Percentiles rank a stretch among this genome's conserved stretches.
Conservation (phyloP, 2,329 filamentous ascomycete species). For the Paradendryphiella salina region DNA sequence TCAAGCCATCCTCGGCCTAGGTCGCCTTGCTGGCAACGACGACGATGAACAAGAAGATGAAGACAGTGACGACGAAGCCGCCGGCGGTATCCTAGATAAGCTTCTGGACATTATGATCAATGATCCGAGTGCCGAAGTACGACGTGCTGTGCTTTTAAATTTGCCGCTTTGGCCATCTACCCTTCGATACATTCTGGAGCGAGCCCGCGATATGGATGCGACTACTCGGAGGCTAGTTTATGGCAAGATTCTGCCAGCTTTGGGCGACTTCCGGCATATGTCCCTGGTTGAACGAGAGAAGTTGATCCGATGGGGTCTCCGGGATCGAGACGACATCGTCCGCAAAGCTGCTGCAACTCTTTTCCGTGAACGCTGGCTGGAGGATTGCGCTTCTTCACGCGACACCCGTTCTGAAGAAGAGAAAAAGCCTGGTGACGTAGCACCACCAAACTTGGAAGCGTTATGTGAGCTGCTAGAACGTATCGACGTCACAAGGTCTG, state of each 20-base stretch:
- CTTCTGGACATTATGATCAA: slow-evolving; percentile 88
- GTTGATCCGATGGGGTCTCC: slow-evolving; percentile 88
- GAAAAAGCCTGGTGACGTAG: slow-evolving; percentile 51
- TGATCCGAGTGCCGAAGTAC: slow-evolving; percentile 90
- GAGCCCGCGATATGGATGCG: slow-evolving; percentile 85
- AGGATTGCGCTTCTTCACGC: slow-evolving; percentile 78
- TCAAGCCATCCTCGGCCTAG: slow-evolving; percentile 89
- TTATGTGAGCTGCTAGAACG: slow-evolving; percentile 89
- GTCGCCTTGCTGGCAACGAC: slow-evolving; percentile 72
- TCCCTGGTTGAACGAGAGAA: slow-evolving; percentile 95
- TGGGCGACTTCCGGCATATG: slow-evolving; percentile 92
- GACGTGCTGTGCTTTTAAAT: slow-evolving; percentile 84
- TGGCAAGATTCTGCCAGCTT: slow-evolving; percentile 78
- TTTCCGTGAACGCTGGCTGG: slow-evolving; percentile 96
- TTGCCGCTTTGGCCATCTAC: slow-evolving; percentile 83
- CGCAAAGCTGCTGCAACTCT: slow-evolving; percentile 86
- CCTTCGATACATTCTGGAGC: slow-evolving; percentile 83
- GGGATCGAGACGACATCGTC: slow-evolving; percentile 92
- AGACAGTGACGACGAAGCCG: slow-evolving; percentile 68
- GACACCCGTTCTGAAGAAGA: slow-evolving; percentile 62
- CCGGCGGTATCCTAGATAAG: slow-evolving; percentile 75
- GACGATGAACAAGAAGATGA: slow-evolving; percentile 64
- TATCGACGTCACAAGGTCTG: slow-evolving; percentile 89
- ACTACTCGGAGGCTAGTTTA: slow-evolving; percentile 85
- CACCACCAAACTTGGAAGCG: slow-evolving; percentile 68